Evolutionary conservation across 2,329 filamentous ascomycete species (phyloP).

Genomic region (Claviceps digitariae): DNA sequence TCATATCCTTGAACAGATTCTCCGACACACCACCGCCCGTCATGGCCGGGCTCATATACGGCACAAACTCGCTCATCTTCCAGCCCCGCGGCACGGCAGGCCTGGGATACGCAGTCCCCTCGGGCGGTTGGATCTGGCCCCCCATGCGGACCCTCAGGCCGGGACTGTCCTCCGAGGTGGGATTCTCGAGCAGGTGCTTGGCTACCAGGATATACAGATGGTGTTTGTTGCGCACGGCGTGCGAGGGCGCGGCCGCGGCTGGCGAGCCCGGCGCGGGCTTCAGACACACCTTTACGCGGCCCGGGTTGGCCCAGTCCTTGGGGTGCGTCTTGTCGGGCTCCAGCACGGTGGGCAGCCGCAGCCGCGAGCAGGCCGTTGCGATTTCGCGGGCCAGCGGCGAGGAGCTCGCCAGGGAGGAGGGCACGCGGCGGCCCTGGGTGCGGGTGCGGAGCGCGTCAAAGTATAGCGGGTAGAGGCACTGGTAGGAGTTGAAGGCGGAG

Average conservation of each 20-base stretch:
- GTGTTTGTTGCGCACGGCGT: conserved; percentile 57
- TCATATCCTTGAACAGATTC: conserved; percentile 92
- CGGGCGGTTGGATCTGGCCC: conserved; percentile 51
- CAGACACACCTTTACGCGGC: conserved; percentile 71
- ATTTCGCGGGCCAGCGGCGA: conserved; percentile 87
- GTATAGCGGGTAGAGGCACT: conserved; percentile 91
- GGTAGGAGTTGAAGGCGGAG: conserved; percentile 56
- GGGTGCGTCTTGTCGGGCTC: conserved; percentile 89
- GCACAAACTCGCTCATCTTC: conserved; percentile 77
- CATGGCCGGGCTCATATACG: conserved; percentile 77
- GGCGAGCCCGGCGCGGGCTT: conserved; percentile 21
- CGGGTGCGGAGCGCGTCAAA: conserved; percentile 69
- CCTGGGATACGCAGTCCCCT: conserved; percentile 53
- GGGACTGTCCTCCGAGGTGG: conserved; percentile 54
- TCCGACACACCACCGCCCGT: conserved; percentile 89
- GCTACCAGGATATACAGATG: conserved; percentile 77
- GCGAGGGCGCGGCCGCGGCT: not conserved
- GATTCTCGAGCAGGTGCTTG: conserved; percentile 61
- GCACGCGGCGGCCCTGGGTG: conserved; percentile 69
- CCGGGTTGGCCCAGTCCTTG: conserved; percentile 95
- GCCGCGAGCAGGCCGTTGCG: conserved; percentile 63
- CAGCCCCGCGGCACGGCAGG: conserved; percentile 73
- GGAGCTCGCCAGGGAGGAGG: conserved; percentile 54
- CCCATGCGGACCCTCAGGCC: conserved; percentile 61
- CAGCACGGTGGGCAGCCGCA: conserved; percentile 62